phyloP scores from a whole-genome alignment of 805 yeast species.

The Nakazawaea populi region DNA sequence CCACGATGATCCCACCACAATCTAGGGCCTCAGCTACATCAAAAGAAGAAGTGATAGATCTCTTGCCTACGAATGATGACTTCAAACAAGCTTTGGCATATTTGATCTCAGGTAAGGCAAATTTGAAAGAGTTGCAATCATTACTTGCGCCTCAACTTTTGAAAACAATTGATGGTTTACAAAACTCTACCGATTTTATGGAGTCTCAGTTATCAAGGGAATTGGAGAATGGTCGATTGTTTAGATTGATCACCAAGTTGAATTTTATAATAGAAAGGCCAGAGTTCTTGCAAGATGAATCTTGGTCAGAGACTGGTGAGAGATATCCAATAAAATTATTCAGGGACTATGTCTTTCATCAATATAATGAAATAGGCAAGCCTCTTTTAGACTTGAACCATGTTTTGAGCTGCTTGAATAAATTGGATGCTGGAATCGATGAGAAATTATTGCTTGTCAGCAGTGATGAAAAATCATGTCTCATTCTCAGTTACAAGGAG shows the following conservation, averaged over 20 bases:
- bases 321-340: constrained; percentile 70
- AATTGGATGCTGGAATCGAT: constrained; percentile 86
- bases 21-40: constrained; percentile 12
- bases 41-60: constrained; percentile 19
- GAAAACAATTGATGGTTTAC: constrained; percentile 41
- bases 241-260: constrained; percentile 75
- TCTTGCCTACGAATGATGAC: constrained; percentile 33
- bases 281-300: constrained; percentile 46
- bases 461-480: constrained; percentile 78
- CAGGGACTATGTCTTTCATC: constrained; percentile 81
- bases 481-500: constrained; percentile 82
- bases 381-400: constrained; percentile 80
- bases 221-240: constrained; percentile 82
- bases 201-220: constrained; percentile 64
- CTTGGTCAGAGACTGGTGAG: constrained; percentile 74
- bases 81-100: constrained; percentile 40
- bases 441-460: constrained; percentile 79
- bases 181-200: constrained; percentile 47
- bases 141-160: constrained; percentile 40
- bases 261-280: constrained; percentile 75
- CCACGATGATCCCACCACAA: constrained; percentile 20
- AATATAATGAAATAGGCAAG: constrained; percentile 67
- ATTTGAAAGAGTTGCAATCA: constrained; percentile 27
- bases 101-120: constrained; percentile 19
- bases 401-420: constrained; percentile 73